Percentiles rank a stretch among this genome's conserved stretches.
Conservation (phyloP, 306 rosid genomes). For the Fragaria ananassa region DNA sequence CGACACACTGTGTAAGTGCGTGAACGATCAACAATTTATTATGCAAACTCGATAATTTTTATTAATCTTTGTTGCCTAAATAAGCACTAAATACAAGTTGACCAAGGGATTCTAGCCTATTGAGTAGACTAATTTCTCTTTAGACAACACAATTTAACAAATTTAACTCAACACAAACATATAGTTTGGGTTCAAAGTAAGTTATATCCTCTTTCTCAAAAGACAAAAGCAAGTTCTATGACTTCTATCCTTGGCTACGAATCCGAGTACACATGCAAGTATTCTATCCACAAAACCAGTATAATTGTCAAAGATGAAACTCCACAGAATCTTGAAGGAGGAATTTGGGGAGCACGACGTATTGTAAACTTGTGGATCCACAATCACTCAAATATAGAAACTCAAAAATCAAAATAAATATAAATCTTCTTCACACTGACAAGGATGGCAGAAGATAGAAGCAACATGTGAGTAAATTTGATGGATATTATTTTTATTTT, state of each 20-base stretch:
- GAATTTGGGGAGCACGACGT: conserved; percentile 1
- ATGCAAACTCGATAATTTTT: too few species aligned
- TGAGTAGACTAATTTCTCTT: not conserved
- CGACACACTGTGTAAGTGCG: rapidly evolving
- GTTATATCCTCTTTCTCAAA: too few species aligned
- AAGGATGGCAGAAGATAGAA: not conserved
- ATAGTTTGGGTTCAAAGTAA: not conserved
- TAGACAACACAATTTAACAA: not conserved
- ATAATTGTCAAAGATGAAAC: not conserved
- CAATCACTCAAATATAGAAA: not conserved
- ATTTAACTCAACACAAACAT: too few species aligned
- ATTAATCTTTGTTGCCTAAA: too few species aligned
- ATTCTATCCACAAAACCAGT: not conserved
- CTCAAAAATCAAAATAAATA: not conserved
- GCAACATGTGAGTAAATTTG: not conserved
- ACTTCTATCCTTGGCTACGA: not conserved
- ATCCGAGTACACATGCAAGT: not conserved
- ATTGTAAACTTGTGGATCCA: conserved; percentile 1
- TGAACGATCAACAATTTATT: too few species aligned
- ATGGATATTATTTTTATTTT: not conserved
- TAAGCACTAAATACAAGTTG: too few species aligned
- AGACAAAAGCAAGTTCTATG: not conserved
- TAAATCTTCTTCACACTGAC: not conserved
- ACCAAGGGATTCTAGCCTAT: too few species aligned
- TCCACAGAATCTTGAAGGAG: not conserved